A percentile compares a stretch with the other conserved stretches of the same genome.
phyloP scores from a whole-genome alignment of 2,329 filamentous ascomycete genomes.

The Ophiocordyceps camponoti-floridani region DNA sequence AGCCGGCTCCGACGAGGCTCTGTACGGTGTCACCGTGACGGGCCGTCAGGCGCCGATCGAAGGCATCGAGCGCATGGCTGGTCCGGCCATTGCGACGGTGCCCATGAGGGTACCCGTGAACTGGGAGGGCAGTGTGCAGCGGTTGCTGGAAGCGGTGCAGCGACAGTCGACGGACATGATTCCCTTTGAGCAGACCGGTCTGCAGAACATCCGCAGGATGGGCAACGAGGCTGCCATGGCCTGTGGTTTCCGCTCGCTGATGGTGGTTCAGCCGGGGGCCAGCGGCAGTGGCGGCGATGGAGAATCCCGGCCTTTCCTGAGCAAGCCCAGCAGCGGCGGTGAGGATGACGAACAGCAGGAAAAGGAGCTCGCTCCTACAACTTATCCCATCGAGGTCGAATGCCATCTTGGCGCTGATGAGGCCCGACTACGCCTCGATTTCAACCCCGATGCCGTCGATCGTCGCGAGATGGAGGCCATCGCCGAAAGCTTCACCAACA shows the following conservation, averaged over 20 bases:
- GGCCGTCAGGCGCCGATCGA: conserved; percentile 9
- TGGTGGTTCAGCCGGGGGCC: conserved; percentile 5
- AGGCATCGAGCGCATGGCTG: conserved; percentile 8
- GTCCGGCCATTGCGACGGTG: conserved; percentile 11
- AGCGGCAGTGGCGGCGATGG: neutral
- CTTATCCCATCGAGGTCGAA: conserved; percentile 1
- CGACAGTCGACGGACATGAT: conserved; percentile 3
- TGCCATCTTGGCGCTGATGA: neutral
- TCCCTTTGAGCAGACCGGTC: conserved; percentile 5
- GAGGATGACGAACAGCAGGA: neutral
- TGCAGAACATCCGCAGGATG: conserved; percentile 4
- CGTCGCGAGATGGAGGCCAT: neutral
- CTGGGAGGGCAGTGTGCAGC: conserved; percentile 11
- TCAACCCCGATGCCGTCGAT: neutral
- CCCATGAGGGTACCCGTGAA: conserved; percentile 9
- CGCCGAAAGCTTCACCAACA: neutral
- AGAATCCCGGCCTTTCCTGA: neutral
- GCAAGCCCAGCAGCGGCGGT: neutral
- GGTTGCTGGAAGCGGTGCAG: conserved; percentile 20
- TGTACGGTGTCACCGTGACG: conserved; percentile 9
- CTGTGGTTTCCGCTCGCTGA: conserved; percentile 4
- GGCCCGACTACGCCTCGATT: neutral
- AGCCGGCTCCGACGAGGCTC: conserved; percentile 12
- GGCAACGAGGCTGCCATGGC: conserved; percentile 1
- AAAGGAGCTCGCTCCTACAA: neutral